phyloP scores from a whole-genome alignment of 306 rosid species.

The Erythrophleum fordii region DNA sequence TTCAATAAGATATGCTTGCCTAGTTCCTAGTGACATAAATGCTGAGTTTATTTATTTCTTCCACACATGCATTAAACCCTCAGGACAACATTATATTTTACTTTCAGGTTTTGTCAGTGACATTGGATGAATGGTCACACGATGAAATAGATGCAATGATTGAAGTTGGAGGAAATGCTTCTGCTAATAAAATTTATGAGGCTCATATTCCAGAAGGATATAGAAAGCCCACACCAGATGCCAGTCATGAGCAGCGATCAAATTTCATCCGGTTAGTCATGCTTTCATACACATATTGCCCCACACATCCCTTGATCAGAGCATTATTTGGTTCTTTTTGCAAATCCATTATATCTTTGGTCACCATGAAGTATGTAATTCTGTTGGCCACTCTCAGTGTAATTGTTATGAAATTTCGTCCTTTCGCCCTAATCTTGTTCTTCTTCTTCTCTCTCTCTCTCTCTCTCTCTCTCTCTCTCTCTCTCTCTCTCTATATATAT shows the following conservation, averaged over 20 bases:
- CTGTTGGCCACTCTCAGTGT: not conserved
- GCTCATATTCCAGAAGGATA: conserved; percentile 85
- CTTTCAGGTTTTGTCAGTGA: conserved; percentile 86
- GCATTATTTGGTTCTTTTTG: conserved; percentile 40
- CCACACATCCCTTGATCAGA: conserved; percentile 15
- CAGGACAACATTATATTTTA: conserved; percentile 34
- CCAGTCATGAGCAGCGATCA: conserved; percentile 73
- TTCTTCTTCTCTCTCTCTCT: not conserved
- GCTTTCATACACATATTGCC: conserved; percentile 22
- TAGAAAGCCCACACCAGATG: conserved; percentile 81
- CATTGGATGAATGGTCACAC: conserved; percentile 96
- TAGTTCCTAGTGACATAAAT: conserved; percentile 25
- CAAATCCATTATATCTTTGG: conserved; percentile 26
- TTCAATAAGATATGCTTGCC: conserved; percentile 9
- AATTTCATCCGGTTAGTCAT: conserved; percentile 82
- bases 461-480: too few species aligned
- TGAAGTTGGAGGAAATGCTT: conserved; percentile 95
- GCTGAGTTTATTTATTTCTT: conserved; percentile 22
- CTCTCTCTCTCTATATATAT: too few species aligned
- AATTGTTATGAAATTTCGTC: not conserved
- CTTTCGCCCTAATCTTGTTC: not conserved
- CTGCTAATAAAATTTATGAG: conserved; percentile 93
- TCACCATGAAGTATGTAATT: conserved; percentile 33
- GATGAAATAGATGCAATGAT: conserved; percentile 93
- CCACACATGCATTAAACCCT: conserved; percentile 10